Base-by-base conservation (phyloP, 306 rosid species). In the Comarum palustre region DNA sequence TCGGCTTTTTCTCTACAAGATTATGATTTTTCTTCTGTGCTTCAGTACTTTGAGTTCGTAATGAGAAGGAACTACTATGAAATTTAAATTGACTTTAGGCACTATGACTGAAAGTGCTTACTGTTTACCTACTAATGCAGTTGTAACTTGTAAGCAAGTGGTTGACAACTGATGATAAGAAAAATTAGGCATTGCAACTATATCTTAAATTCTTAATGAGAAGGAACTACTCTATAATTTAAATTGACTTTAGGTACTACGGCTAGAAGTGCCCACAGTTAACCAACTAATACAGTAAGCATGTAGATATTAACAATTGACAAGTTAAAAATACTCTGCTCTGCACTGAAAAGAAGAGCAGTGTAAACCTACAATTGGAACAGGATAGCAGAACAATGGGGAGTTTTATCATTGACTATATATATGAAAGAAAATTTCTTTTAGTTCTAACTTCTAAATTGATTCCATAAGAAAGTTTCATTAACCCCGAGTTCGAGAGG, bases 251-350 rank as follows among this genome's bases (percentile, higher is more conserved):
- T 42, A 3, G 41, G 68, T 20, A 27, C 12, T 20, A 11, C n/a
- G 6, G 27, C 75, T 29, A 8, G 9, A 25, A 72, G 22, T 19
- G 29, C 3, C 6, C 0, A 57, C 13, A 43, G 3, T 72, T 24
- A 15, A 42, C 29, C n/a, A 57, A 73, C 29, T 59, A 59, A 47
- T 59, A 32, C 29, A 43, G 76, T 13, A 59, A 20, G 29, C 54
- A 22, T 0, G 42, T 43, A 45, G 27, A 17, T 15, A 22, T 24
- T 27, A 1, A 31, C 1, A 20, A 14, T 13, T 70, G 2, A n/a
- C 2, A 20, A 20, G 22, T 70, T 51, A 2, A 2, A 11, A 43
- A 29, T 5, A 27, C 61, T 12, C 31, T 6, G 20, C 51, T 3
- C 19, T 48, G 41, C 73, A 27, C 32, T 1, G 29, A 29, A 19